Base-by-base conservation (phyloP, 2,329 filamentous ascomycete genomes). In the Colletotrichum ledebouriae region DNA sequence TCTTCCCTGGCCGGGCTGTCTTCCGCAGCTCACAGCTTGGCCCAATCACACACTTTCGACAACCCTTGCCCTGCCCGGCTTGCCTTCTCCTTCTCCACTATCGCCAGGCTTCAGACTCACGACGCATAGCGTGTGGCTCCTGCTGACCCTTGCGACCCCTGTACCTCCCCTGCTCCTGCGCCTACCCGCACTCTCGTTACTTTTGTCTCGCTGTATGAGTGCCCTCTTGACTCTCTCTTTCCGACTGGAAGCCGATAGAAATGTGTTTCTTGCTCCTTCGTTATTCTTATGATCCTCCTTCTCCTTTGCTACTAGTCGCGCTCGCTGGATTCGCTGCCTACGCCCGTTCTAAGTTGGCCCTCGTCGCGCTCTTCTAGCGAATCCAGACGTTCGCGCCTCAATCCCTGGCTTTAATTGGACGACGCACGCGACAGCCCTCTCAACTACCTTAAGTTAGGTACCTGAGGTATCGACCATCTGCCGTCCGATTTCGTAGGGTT, bases 161-260 rank as follows among this genome's bases (percentile, higher is more conserved):
- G 59, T 59, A 52, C 17, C 59, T 58, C 33, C 15, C 64, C 64
- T 67, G 52, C 64, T 20, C 64, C 64, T 67, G 52, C 64, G 39
- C 41, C 53, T 41, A 58, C 25, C 29, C 49, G 49, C 29, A 52
- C 52, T 52, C 64, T 63, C 64, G 64, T 67, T 59, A 52, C 60
- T 11, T 37, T 29, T 63, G 64, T 63, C 47, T 63, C 60, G 42
- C 56, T 58, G 53, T 60, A 47, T 64, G 59, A 55, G 60, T 59
- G 41, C 41, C 55, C 34, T 58, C 33, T 44, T 59, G 46, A 12
- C 17, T 46, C 50, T 41, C 25, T 52, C 39, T 22, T 59, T 55
- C 20, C 65, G 20, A 64, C 47, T 55, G 22, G 33, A 58, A 34
- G 20, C 63, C 41, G 42, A 56, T n/a, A 59, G 60, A 59, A 55